Conservation (phyloP, 306 rosid species). For the Trifolium pratense region DNA sequence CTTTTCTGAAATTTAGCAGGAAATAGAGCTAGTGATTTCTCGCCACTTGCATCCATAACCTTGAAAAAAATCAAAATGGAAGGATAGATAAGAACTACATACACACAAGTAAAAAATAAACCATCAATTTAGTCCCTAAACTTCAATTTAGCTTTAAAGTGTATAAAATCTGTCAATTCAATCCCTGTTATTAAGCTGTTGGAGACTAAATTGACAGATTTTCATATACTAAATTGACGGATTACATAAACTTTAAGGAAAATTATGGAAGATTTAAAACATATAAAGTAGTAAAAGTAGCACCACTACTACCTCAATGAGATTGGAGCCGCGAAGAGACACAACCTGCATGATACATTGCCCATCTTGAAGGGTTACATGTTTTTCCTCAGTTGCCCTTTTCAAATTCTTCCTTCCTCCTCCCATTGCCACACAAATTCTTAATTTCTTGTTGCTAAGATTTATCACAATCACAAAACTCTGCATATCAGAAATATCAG, state of each 20-base stretch:
- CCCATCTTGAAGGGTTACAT: slow-evolving; percentile 57
- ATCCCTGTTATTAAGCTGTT: too few relatives aligned
- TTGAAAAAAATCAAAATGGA: slow-evolving; percentile 38
- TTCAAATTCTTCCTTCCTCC: slow-evolving; percentile 93
- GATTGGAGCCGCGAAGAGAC: slow-evolving; percentile 83
- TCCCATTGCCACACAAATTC: slow-evolving; percentile 53
- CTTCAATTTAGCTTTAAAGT: too few relatives aligned
- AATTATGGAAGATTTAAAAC: not conserved
- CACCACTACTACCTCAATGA: slow-evolving; percentile 53
- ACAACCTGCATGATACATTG: slow-evolving; percentile 74
- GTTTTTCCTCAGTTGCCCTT: slow-evolving; percentile 64
- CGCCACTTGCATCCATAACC: slow-evolving; percentile 86
- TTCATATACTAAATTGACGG: too few relatives aligned
- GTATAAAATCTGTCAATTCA: too few relatives aligned
- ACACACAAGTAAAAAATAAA: slow-evolving; percentile 3
- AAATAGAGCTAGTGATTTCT: slow-evolving; percentile 72
- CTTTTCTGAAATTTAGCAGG: slow-evolving; percentile 92
- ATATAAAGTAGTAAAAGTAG: too few relatives aligned
- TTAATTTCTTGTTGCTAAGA: slow-evolving; percentile 19
- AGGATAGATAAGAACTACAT: slow-evolving; percentile 6
- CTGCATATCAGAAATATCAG: slow-evolving; percentile 17
- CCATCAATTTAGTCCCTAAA: not conserved
- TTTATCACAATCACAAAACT: slow-evolving; percentile 10
- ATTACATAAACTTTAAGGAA: too few relatives aligned
- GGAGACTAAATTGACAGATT: too few relatives aligned